phyloP scores from a whole-genome alignment of 106 monocot genomes.

The Gastrodia elata region DNA sequence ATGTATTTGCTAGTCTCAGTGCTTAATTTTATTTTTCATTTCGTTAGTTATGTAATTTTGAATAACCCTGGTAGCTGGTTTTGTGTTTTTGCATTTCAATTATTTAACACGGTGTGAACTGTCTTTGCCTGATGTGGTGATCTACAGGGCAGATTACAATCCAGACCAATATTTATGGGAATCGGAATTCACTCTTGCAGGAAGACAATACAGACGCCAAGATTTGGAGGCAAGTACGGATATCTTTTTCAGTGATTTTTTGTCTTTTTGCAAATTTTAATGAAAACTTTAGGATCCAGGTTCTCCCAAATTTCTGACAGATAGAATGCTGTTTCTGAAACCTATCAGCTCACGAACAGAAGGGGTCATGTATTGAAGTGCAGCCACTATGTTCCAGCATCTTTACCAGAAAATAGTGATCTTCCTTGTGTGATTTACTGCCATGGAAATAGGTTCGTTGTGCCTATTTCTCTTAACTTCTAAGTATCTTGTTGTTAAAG shows the following conservation, averaged over 20 bases:
- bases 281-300: neutral
- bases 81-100: neutral
- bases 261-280: conserved; percentile 22
- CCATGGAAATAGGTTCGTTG: conserved; percentile 84
- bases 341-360: conserved; percentile 73
- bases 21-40: neutral
- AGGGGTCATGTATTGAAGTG: conserved; percentile 82
- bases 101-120: neutral
- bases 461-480: conserved; percentile 5
- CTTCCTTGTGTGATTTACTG: conserved; percentile 98
- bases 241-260: conserved; percentile 37
- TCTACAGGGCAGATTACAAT: conserved; percentile 88
- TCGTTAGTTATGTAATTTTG: neutral
- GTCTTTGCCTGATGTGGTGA: conserved; percentile 7
- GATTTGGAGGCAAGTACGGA: conserved; percentile 99
- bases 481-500: neutral
- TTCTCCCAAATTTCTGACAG: conserved; percentile 17
- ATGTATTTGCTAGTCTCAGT: too few relatives aligned
- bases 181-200: conserved; percentile 88
- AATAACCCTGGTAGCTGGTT: neutral
- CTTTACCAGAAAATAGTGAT: conserved; percentile 48
- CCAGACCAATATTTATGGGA: conserved; percentile 97
- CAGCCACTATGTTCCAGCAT: conserved; percentile 80
- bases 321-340: conserved; percentile 9
- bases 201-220: conserved; percentile 88